Evolutionary conservation across 495 filamentous ascomycete species (phyloP).

Genomic region (Annulohypoxylon maeteangense): DNA sequence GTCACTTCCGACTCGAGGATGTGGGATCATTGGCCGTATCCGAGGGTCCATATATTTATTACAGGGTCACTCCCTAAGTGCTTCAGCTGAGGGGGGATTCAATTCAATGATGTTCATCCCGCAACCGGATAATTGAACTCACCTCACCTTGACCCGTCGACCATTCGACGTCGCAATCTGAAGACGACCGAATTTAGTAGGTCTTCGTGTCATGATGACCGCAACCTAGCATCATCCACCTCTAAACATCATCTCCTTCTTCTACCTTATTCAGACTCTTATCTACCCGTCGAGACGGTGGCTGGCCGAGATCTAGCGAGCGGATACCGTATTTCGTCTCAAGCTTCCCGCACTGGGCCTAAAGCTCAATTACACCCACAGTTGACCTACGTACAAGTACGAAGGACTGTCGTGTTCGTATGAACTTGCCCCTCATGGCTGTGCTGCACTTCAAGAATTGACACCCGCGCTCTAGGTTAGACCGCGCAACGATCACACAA

Average conservation of each 20-base stretch:
- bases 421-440: conserved; percentile 34
- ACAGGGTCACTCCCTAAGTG: conserved; percentile 17
- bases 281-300: conserved; percentile 6
- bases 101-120: conserved; percentile 30
- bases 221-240: conserved; percentile 11
- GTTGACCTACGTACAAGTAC: neutral
- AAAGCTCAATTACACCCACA: conserved; percentile 1
- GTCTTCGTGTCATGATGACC: conserved; percentile 20
- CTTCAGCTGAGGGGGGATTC: conserved; percentile 39
- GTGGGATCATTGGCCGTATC: neutral
- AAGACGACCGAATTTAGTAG: conserved; percentile 15
- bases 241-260: neutral
- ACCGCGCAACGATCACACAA: conserved; percentile 39
- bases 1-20: neutral
- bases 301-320: conserved; percentile 24
- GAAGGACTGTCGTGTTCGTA: conserved; percentile 16
- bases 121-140: conserved; percentile 38
- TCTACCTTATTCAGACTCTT: neutral
- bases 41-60: conserved; percentile 17
- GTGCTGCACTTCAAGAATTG: conserved; percentile 30
- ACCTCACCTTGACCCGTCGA: conserved; percentile 16
- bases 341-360: neutral
- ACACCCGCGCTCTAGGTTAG: conserved; percentile 34
- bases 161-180: conserved; percentile 42
- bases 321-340: conserved; percentile 2